Percentiles rank a stretch among this genome's conserved stretches.
Evolutionary conservation across 2,329 filamentous ascomycete species (phyloP).

Genomic region (Sarocladium strictum): DNA sequence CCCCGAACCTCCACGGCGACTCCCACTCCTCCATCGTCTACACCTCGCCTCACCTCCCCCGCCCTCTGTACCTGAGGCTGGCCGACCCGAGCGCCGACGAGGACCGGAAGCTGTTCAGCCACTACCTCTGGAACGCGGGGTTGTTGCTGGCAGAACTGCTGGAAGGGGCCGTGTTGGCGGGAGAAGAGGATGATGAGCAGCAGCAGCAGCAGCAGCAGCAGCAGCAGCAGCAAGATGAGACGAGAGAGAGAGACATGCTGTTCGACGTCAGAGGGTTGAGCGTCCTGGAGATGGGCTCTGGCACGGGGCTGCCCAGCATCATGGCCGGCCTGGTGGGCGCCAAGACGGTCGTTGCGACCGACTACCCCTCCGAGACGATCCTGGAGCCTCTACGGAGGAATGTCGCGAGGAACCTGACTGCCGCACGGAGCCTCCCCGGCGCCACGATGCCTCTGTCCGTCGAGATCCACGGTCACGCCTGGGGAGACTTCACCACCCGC

Average conservation of each 20-base stretch:
- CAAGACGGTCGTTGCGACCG: constrained; percentile 50
- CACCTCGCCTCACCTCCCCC: constrained; percentile 43
- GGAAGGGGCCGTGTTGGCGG: constrained; percentile 38
- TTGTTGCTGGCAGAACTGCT: constrained; percentile 50
- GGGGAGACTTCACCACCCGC: constrained; percentile 47
- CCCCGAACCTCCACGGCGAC: constrained; percentile 61
- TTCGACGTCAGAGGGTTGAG: constrained; percentile 45
- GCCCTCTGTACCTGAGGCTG: constrained; percentile 37
- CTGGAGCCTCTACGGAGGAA: constrained; percentile 54
- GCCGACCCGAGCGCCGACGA: constrained; percentile 44
- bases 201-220: too few relatives aligned
- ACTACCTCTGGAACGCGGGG: constrained; percentile 68
- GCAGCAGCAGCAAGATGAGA: constrained; percentile 14
- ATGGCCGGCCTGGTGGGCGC: constrained; percentile 43
- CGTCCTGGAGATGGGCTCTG: constrained; percentile 63
- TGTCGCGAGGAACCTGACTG: constrained; percentile 43
- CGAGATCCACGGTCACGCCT: constrained; percentile 54
- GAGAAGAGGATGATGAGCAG: too few relatives aligned
- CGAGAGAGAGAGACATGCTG: constrained; percentile 11
- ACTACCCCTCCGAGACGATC: constrained; percentile 60
- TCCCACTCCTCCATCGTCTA: constrained; percentile 53
- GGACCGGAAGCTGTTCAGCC: constrained; percentile 58
- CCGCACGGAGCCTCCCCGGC: constrained; percentile 25
- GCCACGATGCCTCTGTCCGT: constrained; percentile 20
- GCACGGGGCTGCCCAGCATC: constrained; percentile 50